Evolutionary conservation across 768 basidiomycete species (phyloP), one percentile per base, ranked within the genome.

Genomic region (Termitomyces sp.): DNA sequence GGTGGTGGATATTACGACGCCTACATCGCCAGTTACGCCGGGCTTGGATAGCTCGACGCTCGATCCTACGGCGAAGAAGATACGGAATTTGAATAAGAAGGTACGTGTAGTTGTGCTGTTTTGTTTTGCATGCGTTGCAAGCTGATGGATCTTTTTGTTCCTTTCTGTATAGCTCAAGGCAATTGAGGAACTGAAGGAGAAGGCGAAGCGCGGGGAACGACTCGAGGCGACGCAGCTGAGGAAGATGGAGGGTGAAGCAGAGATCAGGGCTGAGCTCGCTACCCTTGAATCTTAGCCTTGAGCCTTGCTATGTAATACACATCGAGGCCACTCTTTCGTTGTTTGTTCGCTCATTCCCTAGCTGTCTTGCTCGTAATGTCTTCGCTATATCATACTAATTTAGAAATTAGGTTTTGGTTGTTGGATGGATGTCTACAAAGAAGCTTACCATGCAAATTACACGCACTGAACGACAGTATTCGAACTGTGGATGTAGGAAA

Each of bases 161-260:
- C 9, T 58, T 29, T 15, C 36, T 29, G 54, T 20, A 42, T 66
- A 97, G 95, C 81, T 99, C 66, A 98, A 97, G 73, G 96, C 96
- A n/a, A 98, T 99, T 66, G 94, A 98, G 25, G 96, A 98, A 69
- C 85, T 99, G 54, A 98, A 98, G 79, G 92, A 92, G 66, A 94
- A 95, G 78, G 83, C 86, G 32, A 89, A 85, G 69, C 85, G 91
- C 40, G 96, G 97, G 0, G 96, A 98, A 73, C 85, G 89, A 59
- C 81, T 99, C 36, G 96, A 99, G 74, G 88, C 88, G 60, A 99
- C 96, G 17, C 96, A 99, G 75, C 78, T 96, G 67, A 92, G 91
- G 85, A 99, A 99, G 85, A 96, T 98, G 68, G 95, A 97, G 46
- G 88, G 88, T 9, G 96, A 98, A 74, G 82, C 71, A 9, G 91